A percentile compares a stretch with the other conserved stretches of the same genome.
These are phyloP conservation scores for Pyrenula aspistea DNA, from an alignment of 495 filamentous ascomycete genomes.

Conservation along the genomic window DNA sequence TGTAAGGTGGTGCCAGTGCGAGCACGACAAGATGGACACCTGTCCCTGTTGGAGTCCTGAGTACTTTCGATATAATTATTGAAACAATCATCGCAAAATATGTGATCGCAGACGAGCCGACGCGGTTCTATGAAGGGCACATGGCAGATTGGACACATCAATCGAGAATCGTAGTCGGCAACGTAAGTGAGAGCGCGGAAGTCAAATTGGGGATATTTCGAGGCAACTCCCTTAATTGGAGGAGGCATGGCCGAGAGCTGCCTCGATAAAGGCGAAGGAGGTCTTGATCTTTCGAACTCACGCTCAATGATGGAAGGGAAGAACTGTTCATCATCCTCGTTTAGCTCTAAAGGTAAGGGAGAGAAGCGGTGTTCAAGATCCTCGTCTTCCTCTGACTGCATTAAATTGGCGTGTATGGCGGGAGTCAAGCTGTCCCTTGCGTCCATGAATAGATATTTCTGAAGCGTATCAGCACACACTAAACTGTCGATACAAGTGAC, in stretches of 20 bases:
- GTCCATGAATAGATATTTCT: no score
- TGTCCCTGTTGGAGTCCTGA: slow-evolving; percentile 25
- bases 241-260: neutral
- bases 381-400: no score
- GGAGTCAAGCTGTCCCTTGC: no score
- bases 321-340: neutral
- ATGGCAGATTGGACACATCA: slow-evolving; percentile 76
- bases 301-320: neutral
- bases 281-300: neutral
- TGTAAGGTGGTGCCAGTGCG: slow-evolving; percentile 23
- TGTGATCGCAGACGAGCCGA: slow-evolving; percentile 61
- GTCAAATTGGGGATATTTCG: slow-evolving; percentile 30
- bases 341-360: no score
- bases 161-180: slow-evolving; percentile 55
- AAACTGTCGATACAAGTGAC: no score
- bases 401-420: no score
- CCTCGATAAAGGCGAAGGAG: neutral
- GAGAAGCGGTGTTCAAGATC: no score
- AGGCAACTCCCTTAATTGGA: neutral
- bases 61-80: slow-evolving; percentile 40
- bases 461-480: no score
- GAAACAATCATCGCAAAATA: slow-evolving; percentile 67
- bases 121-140: slow-evolving; percentile 60
- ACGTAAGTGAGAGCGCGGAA: slow-evolving; percentile 61
- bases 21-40: slow-evolving; percentile 34